Evolutionary conservation across 2,329 filamentous ascomycete species (phyloP).

Genomic region (Pezizomycotina sp.): DNA sequence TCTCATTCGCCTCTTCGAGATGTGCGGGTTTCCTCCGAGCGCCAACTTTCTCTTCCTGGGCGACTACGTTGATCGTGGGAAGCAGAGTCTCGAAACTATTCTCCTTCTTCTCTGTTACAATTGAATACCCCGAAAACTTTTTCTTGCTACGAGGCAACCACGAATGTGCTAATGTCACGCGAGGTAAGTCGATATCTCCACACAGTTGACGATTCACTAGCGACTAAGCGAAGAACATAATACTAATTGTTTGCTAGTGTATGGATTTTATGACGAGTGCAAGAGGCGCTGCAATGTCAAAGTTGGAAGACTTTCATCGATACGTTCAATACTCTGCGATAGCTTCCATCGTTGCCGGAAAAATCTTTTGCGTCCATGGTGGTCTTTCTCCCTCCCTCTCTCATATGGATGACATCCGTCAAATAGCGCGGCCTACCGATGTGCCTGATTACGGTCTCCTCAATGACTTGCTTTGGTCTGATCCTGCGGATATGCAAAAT

Average conservation of each 20-base stretch:
- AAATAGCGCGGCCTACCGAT: constrained; percentile 88
- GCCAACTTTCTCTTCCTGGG: constrained; percentile 89
- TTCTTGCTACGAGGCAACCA: constrained; percentile 89
- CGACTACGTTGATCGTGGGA: constrained; percentile 91
- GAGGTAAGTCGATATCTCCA: constrained; percentile 29
- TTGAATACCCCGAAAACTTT: constrained; percentile 95
- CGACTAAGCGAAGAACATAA: constrained; percentile 1
- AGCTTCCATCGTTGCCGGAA: constrained; percentile 87
- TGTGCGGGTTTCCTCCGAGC: constrained; percentile 88
- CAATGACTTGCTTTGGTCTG: constrained; percentile 92
- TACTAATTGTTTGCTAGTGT: constrained; percentile 37
- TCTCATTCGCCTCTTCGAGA: constrained; percentile 90
- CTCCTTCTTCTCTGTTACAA: constrained; percentile 88
- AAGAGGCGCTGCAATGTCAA: constrained; percentile 93
- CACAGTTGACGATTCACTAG: background rate
- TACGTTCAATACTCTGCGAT: constrained; percentile 89
- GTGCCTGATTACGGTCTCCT: constrained; percentile 91
- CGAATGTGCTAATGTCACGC: constrained; percentile 88
- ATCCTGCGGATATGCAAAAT: constrained; percentile 92
- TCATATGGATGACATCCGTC: constrained; percentile 96
- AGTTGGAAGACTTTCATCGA: constrained; percentile 95
- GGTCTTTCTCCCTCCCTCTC: constrained; percentile 79
- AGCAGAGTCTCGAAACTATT: constrained; percentile 90
- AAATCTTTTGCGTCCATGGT: constrained; percentile 95
- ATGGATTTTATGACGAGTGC: constrained; percentile 97